Evolutionary conservation across 495 filamentous ascomycete genomes (phyloP), one percentile per base, ranked within the genome.

Genomic region (Lasiosphaeria miniovina): DNA sequence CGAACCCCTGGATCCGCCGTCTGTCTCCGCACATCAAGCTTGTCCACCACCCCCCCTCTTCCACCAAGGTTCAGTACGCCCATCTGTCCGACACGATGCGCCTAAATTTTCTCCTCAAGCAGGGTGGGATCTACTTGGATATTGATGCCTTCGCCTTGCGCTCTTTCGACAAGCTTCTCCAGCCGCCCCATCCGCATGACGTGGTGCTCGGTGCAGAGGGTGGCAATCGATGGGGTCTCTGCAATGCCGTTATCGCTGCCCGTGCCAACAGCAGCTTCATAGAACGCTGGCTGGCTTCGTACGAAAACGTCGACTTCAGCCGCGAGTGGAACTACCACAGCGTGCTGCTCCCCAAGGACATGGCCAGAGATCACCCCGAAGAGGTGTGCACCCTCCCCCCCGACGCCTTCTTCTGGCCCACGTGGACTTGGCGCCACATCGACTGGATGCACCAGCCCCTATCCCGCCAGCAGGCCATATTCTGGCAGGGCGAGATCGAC

Each of bases 321-420:
- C 64, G 65, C 15, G 75, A 78, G 50, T 79, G 77, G 78, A 79
- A 80, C 62, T 77, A 76, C 57, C 76, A 79, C 54, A 71, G 70
- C 15, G 75, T 79, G 17, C 64, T 73, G 9, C 62, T 78, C 10
- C 76, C 78, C 2, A 77, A 77, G 48, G 38, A 74, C 54, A 53
- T 79, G n/a, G 71, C 77, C 55, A 48, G 65, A 12, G 53, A 63
- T 10, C 67, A 75, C 48, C 71, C 70, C 0, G 58, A 70, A 12
- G 75, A 79, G 40, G 68, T 78, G 32, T 80, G 78, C 68, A 54
- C 71, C 10, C 55, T 80, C 15, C 65, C 78, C 0, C 77, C 78
- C 5, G 67, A 71, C 34, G 68, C 70, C 33, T 80, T 80, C 64
- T 79, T 78, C 63, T 80, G 78, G 78, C 78, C 78, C 6, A 79